Percentiles rank a stretch among this genome's conserved stretches.
These are phyloP conservation scores for Penicillium sclerotigenum DNA, from an alignment of 2,329 filamentous ascomycete genomes.

Conservation along the genomic window DNA sequence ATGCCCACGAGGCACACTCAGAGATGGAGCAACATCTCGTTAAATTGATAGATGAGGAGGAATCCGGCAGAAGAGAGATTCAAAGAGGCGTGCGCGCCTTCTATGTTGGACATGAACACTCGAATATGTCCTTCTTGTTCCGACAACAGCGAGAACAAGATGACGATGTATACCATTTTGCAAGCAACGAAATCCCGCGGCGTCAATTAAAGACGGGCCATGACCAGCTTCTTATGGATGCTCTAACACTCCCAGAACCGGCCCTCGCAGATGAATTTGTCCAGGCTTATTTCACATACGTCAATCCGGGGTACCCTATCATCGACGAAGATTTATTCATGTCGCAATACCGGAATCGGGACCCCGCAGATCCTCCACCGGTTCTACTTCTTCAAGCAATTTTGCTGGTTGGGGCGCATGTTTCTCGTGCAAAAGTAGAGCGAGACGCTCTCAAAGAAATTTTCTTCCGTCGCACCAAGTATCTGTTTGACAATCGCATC, in stretches of 20 bases:
- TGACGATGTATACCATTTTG: constrained; percentile 45
- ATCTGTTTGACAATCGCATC: constrained; percentile 52
- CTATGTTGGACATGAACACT: constrained; percentile 56
- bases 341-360: constrained; percentile 48
- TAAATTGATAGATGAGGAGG: constrained; percentile 52
- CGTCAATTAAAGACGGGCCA: constrained; percentile 44
- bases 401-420: constrained; percentile 53
- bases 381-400: constrained; percentile 52
- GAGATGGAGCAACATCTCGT: constrained; percentile 48
- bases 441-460: constrained; percentile 47
- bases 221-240: constrained; percentile 48
- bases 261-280: constrained; percentile 51
- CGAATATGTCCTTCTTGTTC: constrained; percentile 55
- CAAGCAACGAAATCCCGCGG: constrained; percentile 44
- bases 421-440: constrained; percentile 41
- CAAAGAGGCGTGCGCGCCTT: constrained; percentile 49
- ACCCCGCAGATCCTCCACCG: constrained; percentile 46
- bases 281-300: constrained; percentile 50
- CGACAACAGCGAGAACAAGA: constrained; percentile 48
- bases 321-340: constrained; percentile 54
- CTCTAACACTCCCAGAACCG: constrained; percentile 50
- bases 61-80: constrained; percentile 47
- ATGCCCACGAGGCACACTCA: constrained; percentile 41
- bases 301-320: constrained; percentile 54
- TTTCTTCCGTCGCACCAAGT: constrained; percentile 54